These are phyloP conservation scores for Acacia crassicarpa DNA, from an alignment of 306 rosid species.

Conservation along the genomic window DNA sequence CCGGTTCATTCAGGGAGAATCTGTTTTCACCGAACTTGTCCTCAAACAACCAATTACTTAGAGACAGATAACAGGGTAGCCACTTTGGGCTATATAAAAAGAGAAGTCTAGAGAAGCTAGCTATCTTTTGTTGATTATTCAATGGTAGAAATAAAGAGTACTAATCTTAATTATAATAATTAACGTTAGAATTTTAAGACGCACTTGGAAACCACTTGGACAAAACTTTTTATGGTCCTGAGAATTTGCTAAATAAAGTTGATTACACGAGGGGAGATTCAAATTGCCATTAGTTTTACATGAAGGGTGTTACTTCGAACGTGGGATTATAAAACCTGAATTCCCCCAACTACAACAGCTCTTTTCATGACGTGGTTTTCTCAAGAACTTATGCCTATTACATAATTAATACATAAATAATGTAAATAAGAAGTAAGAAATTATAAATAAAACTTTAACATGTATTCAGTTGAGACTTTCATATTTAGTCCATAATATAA, in stretches of 20 bases:
- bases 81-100: not conserved
- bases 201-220: not conserved
- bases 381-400: too few species aligned
- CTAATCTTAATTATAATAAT: not conserved
- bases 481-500: too few species aligned
- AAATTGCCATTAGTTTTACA: too few species aligned
- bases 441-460: too few species aligned
- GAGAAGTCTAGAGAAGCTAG: not conserved
- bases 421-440: too few species aligned
- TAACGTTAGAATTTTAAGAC: not conserved
- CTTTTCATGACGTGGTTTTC: too few species aligned
- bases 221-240: not conserved
- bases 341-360: too few species aligned
- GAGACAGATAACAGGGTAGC: not conserved
- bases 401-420: too few species aligned
- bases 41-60: not conserved
- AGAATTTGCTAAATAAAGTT: not conserved
- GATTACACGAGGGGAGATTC: not conserved
- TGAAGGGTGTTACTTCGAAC: too few species aligned
- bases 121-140: not conserved
- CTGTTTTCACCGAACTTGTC: not conserved
- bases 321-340: too few species aligned
- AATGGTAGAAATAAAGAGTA: not conserved
- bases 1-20: not conserved
- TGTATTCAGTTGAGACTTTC: too few species aligned